Conservation (phyloP, 1,284 basidiomycete genomes). For the Trichosporon inkin region DNA sequence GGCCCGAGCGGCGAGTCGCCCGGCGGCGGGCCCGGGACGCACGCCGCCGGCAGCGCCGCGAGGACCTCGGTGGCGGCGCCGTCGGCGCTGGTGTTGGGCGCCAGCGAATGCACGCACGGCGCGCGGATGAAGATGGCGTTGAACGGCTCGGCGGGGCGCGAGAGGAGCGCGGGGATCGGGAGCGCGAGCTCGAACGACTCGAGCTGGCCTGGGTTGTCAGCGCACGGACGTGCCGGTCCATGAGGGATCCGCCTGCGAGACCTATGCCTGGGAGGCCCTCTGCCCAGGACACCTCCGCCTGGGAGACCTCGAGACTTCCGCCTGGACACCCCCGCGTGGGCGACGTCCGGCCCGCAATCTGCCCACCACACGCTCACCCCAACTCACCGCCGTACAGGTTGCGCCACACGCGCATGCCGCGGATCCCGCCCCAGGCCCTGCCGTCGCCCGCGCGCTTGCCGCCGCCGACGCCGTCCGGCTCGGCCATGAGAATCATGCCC, state of each 20-base stretch:
- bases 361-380: neutral
- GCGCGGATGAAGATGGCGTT: conserved; percentile 93
- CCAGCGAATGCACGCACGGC: conserved; percentile 53
- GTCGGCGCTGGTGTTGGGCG: neutral
- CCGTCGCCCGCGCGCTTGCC: conserved; percentile 56
- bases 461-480: conserved; percentile 60
- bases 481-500: conserved; percentile 84
- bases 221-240: too few species aligned
- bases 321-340: too few species aligned
- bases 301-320: too few species aligned
- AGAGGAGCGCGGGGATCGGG: conserved; percentile 59
- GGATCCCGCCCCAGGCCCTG: conserved; percentile 63
- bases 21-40: conserved; percentile 55
- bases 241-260: neutral
- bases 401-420: conserved; percentile 69
- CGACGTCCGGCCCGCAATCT: too few species aligned
- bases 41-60: conserved; percentile 62
- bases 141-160: conserved; percentile 63
- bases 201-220: conserved; percentile 47
- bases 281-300: too few species aligned
- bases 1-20: conserved; percentile 39
- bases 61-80: conserved; percentile 48
- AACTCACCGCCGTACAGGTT: conserved; percentile 76
- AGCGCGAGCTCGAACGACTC: conserved; percentile 86
- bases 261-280: too few species aligned